These are phyloP conservation scores for Colletotrichum zoysiae DNA, from an alignment of 2,329 filamentous ascomycete species.

Conservation along the genomic window DNA sequence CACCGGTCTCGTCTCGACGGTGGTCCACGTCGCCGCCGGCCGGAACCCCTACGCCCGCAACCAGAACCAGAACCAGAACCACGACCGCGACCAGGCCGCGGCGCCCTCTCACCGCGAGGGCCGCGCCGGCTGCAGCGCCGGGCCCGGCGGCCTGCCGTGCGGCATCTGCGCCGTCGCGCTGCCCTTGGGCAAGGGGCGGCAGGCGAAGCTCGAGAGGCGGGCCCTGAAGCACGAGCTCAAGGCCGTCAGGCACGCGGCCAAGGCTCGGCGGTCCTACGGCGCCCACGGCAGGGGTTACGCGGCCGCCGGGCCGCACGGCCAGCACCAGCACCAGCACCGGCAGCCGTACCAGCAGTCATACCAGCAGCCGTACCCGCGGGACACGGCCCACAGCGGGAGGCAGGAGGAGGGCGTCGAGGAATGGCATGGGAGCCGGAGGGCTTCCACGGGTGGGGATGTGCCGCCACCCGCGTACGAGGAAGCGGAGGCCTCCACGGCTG, in stretches of 20 bases:
- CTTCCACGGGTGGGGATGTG: slow-evolving; percentile 4
- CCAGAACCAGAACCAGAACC: slow-evolving; percentile 7
- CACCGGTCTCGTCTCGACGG: slow-evolving; percentile 38
- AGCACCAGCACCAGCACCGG: slow-evolving; percentile 7
- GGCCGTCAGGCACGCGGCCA: slow-evolving; percentile 24
- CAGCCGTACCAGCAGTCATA: not conserved
- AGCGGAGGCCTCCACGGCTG: slow-evolving; percentile 2
- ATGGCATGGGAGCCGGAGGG: not conserved
- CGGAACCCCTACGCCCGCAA: slow-evolving; percentile 34
- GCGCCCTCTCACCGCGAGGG: not conserved
- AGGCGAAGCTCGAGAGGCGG: slow-evolving; percentile 32
- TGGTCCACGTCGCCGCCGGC: slow-evolving; percentile 39
- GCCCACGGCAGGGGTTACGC: slow-evolving; percentile 11
- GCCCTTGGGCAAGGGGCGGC: slow-evolving; percentile 35
- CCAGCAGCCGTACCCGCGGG: not conserved
- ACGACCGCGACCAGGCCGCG: not conserved
- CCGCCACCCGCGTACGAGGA: slow-evolving; percentile 38
- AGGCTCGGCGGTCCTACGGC: slow-evolving; percentile 28
- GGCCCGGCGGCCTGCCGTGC: slow-evolving; percentile 26
- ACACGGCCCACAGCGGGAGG: not conserved
- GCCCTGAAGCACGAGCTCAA: slow-evolving; percentile 32
- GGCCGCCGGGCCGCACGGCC: not conserved
- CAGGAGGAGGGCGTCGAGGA: slow-evolving; percentile 25
- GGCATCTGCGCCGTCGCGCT: slow-evolving; percentile 34
- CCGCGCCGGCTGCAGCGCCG: slow-evolving; percentile 1